These are phyloP conservation scores for Globisporangium nunn DNA, from an alignment of 352 stramenopile genomes.

Conservation along the genomic window DNA sequence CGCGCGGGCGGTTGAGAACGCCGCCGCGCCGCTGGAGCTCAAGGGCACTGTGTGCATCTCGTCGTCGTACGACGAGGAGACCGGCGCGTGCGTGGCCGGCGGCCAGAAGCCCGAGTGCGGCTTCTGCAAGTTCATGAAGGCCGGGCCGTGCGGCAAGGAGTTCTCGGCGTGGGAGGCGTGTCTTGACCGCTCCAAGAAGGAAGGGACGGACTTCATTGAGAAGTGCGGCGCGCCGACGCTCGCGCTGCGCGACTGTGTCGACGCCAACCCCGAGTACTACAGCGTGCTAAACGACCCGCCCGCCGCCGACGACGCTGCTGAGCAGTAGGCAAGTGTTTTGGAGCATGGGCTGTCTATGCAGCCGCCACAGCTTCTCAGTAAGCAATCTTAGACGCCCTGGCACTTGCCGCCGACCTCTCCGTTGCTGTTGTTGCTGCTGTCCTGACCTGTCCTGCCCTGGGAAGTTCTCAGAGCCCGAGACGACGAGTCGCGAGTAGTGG, in stretches of 20 bases:
- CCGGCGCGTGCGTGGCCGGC: conserved; percentile 35
- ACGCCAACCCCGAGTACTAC: conserved; percentile 87
- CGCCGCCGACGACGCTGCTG: conserved; percentile 22
- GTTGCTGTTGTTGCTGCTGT: no score
- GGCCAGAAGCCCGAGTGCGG: conserved; percentile 72
- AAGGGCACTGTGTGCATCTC: conserved; percentile 61
- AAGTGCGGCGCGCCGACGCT: conserved; percentile 72
- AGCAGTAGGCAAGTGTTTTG: conserved; percentile 8
- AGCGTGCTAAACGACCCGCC: conserved; percentile 64
- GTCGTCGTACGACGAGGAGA: conserved; percentile 51
- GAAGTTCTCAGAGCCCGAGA: no score
- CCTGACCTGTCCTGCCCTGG: no score
- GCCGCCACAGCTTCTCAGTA: not conserved
- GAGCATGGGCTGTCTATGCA: not conserved
- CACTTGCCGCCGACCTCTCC: no score
- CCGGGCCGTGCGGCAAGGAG: conserved; percentile 67
- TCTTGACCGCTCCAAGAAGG: conserved; percentile 68
- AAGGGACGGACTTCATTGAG: conserved; percentile 72
- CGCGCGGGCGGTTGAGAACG: conserved; percentile 5
- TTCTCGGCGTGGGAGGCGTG: conserved; percentile 83
- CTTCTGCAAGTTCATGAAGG: conserved; percentile 90
- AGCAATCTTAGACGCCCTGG: not conserved
- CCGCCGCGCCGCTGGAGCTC: conserved; percentile 26
- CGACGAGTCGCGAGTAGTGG: not conserved
- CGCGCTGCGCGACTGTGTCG: conserved; percentile 75